Conservation (phyloP, 371 early-diverging fungal species). For the Apophysomyces elegans region DNA sequence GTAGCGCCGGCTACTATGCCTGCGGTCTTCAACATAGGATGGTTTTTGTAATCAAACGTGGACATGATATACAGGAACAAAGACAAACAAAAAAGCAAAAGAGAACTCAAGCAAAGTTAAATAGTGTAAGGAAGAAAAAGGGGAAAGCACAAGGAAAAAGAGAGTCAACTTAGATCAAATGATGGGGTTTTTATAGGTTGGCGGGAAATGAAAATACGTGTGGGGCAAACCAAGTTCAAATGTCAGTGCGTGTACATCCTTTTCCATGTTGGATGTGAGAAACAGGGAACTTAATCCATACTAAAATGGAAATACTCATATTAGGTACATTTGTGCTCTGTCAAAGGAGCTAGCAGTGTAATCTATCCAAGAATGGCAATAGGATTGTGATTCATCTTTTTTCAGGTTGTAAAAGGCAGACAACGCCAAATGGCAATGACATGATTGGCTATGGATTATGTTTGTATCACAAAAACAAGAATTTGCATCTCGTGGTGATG, state of each 20-base stretch:
- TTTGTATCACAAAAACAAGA: too few relatives aligned
- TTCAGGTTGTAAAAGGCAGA: background rate
- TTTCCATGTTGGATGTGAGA: background rate
- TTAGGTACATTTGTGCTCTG: conserved; percentile 1
- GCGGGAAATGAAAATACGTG: too few relatives aligned
- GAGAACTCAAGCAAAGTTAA: background rate
- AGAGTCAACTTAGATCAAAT: too few relatives aligned
- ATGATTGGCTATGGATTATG: too few relatives aligned
- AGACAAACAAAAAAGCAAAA: background rate
- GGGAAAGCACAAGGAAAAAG: too few relatives aligned
- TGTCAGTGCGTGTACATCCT: background rate
- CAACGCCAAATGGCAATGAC: too few relatives aligned
- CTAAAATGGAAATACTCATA: background rate
- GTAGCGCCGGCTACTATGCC: conserved; percentile 15
- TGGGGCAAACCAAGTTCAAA: too few relatives aligned
- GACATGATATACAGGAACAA: background rate
- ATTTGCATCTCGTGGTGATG: too few relatives aligned
- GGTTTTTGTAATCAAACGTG: background rate
- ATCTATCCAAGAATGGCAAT: background rate
- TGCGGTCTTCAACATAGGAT: conserved; percentile 3
- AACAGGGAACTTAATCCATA: background rate
- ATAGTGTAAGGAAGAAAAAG: too few relatives aligned
- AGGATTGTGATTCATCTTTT: background rate
- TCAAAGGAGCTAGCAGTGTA: background rate
- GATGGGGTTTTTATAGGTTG: too few relatives aligned